phyloP scores from a whole-genome alignment of 2,329 filamentous ascomycete genomes.

The Fusarium sp. region DNA sequence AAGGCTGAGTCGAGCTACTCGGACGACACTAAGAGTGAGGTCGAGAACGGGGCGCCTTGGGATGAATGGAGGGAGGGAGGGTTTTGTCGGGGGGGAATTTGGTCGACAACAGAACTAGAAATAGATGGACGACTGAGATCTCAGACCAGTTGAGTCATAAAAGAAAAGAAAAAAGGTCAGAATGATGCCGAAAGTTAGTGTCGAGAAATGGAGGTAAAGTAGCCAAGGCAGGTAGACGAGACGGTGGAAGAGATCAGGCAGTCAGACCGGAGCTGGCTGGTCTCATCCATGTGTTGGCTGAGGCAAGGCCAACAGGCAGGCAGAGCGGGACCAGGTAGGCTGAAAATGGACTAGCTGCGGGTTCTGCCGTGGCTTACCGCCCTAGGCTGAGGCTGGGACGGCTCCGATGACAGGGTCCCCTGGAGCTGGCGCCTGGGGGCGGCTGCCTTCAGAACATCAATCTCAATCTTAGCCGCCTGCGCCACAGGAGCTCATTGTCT shows the following conservation, averaged over 20 bases:
- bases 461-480: constrained; percentile 6
- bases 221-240: neutral
- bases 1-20: constrained; percentile 24
- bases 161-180: constrained; percentile 20
- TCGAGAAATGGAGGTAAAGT: constrained; percentile 14
- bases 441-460: neutral
- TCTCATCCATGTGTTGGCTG: constrained; percentile 40
- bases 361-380: constrained; percentile 43
- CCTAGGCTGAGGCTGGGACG: constrained; percentile 26
- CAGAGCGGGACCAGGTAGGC: constrained; percentile 30
- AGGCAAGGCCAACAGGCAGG: constrained; percentile 38
- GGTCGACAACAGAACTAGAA: neutral
- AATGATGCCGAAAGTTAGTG: constrained; percentile 14
- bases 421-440: constrained; percentile 3
- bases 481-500: neutral
- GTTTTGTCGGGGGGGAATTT: neutral
- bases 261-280: constrained; percentile 44
- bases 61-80: constrained; percentile 12
- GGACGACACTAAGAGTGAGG: constrained; percentile 8
- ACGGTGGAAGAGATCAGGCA: constrained; percentile 43
- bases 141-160: constrained; percentile 38
- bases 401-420: constrained; percentile 21
- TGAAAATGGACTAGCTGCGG: constrained; percentile 31
- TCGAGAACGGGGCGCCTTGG: constrained; percentile 13
- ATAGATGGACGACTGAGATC: constrained; percentile 15